Evolutionary conservation across 257 asterid genomes (phyloP).

Genomic region (Jacaranda mimosifolia): DNA sequence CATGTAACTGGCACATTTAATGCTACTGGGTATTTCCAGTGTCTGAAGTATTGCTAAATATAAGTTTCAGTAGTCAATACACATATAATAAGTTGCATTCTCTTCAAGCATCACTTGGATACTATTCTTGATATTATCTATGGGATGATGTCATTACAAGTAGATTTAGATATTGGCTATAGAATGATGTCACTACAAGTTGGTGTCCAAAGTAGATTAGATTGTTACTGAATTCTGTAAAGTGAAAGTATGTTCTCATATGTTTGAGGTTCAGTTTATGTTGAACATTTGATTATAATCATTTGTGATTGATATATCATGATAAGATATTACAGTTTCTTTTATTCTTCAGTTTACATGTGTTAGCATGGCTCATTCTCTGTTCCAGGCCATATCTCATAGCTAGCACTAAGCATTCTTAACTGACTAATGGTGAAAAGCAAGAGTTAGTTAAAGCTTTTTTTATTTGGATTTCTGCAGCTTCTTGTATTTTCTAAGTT

Average conservation of each 20-base stretch:
- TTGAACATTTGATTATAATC: not conserved
- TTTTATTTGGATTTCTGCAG: constrained; percentile 30
- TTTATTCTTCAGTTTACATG: not conserved
- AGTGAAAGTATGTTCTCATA: constrained; percentile 14
- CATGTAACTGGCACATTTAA: not conserved
- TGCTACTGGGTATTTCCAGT: constrained; percentile 6
- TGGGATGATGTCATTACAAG: not conserved
- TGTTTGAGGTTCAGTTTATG: constrained; percentile 12
- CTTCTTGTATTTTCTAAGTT: constrained; percentile 1
- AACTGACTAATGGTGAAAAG: constrained; percentile 5
- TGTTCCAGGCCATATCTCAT: not conserved
- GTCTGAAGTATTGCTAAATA: not conserved
- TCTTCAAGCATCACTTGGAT: not conserved
- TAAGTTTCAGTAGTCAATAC: not conserved
- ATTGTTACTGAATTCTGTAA: constrained; percentile 6
- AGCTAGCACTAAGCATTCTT: constrained; percentile 1
- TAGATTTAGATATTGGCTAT: not conserved
- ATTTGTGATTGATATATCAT: constrained; percentile 1
- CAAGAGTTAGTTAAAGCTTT: not conserved
- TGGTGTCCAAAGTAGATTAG: not conserved
- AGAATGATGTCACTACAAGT: constrained; percentile 8
- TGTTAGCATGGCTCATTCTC: not conserved
- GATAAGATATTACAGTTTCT: constrained; percentile 14
- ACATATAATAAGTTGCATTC: not conserved
- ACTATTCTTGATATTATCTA: constrained; percentile 9